Percentiles rank a stretch among this genome's conserved stretches.
phyloP scores from a whole-genome alignment of 805 yeast genomes.

The Phaffomyces antillensis region DNA sequence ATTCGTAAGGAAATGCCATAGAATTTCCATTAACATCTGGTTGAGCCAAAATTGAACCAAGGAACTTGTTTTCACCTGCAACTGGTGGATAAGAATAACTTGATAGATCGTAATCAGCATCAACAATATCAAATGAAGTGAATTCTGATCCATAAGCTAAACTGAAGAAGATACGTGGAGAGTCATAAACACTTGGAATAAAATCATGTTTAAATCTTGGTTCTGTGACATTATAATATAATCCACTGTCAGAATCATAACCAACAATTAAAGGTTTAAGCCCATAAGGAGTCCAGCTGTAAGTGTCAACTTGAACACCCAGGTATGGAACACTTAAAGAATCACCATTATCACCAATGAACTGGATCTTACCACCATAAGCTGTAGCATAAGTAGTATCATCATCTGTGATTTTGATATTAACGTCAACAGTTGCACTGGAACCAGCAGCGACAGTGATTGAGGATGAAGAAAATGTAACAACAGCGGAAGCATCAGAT shows the following conservation, averaged over 20 bases:
- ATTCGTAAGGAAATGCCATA: slow-evolving; percentile 5
- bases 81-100: slow-evolving; percentile 5
- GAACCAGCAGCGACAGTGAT: slow-evolving; percentile 10
- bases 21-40: slow-evolving; percentile 1
- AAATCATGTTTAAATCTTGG: background rate
- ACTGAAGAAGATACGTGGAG: slow-evolving; percentile 6
- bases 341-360: slow-evolving; percentile 13
- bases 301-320: slow-evolving; percentile 11
- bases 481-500: slow-evolving; percentile 4
- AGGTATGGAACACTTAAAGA: slow-evolving; percentile 11
- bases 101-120: slow-evolving; percentile 7
- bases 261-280: slow-evolving; percentile 2
- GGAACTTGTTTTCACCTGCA: slow-evolving; percentile 6
- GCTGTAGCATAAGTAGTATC: slow-evolving; percentile 2
- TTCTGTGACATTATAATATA: slow-evolving; percentile 5
- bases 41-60: slow-evolving; percentile 3
- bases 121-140: slow-evolving; percentile 11
- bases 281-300: slow-evolving; percentile 7
- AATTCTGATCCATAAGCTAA: slow-evolving; percentile 8
- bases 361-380: slow-evolving; percentile 9
- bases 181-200: background rate
- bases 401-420: slow-evolving; percentile 4
- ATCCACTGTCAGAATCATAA: slow-evolving; percentile 1
- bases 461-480: background rate
- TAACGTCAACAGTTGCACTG: slow-evolving; percentile 7